Conservation (phyloP, 2,329 filamentous ascomycete genomes). For the Colletotrichum tofieldiae region DNA sequence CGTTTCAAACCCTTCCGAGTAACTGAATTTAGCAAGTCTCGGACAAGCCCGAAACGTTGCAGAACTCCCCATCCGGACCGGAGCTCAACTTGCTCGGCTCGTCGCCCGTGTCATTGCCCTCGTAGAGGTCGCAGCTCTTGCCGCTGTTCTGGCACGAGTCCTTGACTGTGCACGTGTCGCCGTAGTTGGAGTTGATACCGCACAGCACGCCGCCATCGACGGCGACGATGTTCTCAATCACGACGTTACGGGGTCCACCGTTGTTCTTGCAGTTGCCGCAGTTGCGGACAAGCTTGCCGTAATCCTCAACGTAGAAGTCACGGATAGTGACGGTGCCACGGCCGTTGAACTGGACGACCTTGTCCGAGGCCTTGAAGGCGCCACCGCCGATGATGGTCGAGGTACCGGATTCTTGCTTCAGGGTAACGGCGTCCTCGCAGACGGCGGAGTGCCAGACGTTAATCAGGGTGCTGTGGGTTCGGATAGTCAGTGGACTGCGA, state of each 20-base stretch:
- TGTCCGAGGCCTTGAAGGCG: constrained; percentile 53
- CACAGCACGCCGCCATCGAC: constrained; percentile 52
- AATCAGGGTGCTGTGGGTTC: constrained; percentile 26
- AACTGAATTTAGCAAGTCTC: constrained; percentile 26
- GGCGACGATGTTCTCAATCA: constrained; percentile 54
- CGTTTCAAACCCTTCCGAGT: too few relatives aligned
- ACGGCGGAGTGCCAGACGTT: constrained; percentile 65
- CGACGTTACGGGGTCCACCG: constrained; percentile 47
- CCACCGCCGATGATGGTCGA: constrained; percentile 53
- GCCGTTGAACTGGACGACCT: constrained; percentile 60
- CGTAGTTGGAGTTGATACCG: constrained; percentile 54
- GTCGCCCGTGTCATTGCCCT: constrained; percentile 52
- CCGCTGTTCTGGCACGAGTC: constrained; percentile 41
- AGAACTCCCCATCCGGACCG: constrained; percentile 52
- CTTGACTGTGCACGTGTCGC: constrained; percentile 43
- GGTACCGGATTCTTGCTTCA: constrained; percentile 55
- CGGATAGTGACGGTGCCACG: constrained; percentile 55
- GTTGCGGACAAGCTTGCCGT: constrained; percentile 65
- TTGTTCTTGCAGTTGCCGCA: constrained; percentile 63
- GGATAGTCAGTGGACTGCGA: not conserved
- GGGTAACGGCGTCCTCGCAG: constrained; percentile 57
- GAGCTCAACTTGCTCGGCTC: constrained; percentile 56
- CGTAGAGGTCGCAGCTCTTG: constrained; percentile 46
- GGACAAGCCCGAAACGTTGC: constrained; percentile 30
- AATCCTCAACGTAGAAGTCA: constrained; percentile 59